Percentiles rank a stretch among this genome's conserved stretches.
Conservation (phyloP, 306 rosid species). For the Senna siamea region DNA sequence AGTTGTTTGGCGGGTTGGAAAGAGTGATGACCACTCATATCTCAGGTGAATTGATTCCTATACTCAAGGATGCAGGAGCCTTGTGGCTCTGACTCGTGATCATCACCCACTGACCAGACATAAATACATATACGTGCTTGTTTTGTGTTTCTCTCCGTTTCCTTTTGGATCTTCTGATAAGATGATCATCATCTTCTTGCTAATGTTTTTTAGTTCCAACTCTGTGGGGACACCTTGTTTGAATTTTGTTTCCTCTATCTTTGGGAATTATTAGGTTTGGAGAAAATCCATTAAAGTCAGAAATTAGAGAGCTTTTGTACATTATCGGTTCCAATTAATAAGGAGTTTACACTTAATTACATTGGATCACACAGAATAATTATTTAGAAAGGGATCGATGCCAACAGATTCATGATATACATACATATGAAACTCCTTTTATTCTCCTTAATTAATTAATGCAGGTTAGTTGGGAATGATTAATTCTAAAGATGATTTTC, state of each 20-base stretch:
- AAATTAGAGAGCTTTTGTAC: background rate
- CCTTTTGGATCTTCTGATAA: too few relatives aligned
- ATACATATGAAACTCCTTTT: too few relatives aligned
- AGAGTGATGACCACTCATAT: constrained; percentile 87
- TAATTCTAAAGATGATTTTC: too few relatives aligned
- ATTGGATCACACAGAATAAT: background rate
- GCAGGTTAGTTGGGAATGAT: too few relatives aligned
- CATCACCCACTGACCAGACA: too few relatives aligned
- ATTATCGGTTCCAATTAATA: background rate
- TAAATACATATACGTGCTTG: too few relatives aligned
- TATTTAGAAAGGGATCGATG: too few relatives aligned
- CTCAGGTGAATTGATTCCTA: constrained; percentile 87
- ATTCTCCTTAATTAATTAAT: too few relatives aligned
- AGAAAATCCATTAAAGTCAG: background rate
- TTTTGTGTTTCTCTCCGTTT: background rate
- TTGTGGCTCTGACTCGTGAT: constrained; percentile 95
- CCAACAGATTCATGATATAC: too few relatives aligned
- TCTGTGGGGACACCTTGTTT: background rate
- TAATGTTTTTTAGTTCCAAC: background rate
- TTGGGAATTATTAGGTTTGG: background rate
- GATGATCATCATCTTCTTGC: background rate
- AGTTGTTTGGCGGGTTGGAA: constrained; percentile 88
- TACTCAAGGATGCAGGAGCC: constrained; percentile 88
- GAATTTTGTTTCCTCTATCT: background rate
- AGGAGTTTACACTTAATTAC: background rate